A percentile compares a stretch with the other conserved stretches of the same genome.
phyloP scores from a whole-genome alignment of 352 stramenopile genomes.

The Vaucheria bursata region DNA sequence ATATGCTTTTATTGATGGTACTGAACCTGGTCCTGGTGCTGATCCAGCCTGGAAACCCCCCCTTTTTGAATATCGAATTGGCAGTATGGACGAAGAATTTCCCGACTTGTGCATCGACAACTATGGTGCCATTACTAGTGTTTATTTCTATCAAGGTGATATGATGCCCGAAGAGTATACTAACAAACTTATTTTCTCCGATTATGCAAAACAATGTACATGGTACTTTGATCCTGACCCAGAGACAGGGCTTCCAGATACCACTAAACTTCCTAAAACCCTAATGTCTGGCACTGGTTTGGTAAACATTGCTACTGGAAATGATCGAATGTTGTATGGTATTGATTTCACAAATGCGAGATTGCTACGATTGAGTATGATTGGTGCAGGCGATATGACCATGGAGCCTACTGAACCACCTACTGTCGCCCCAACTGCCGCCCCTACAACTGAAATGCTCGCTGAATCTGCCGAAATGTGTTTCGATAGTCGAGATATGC shows the following conservation, averaged over 20 bases:
- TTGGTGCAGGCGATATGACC: not conserved
- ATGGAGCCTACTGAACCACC: not conserved
- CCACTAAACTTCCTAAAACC: not conserved
- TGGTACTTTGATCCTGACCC: not conserved
- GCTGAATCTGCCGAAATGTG: not conserved
- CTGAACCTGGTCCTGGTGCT: too few relatives aligned
- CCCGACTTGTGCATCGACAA: not conserved
- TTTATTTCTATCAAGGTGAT: not conserved
- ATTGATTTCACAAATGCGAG: slow-evolving; percentile 6
- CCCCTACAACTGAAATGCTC: not conserved
- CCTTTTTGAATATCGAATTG: not conserved
- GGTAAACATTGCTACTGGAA: not conserved
- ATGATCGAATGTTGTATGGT: not conserved
- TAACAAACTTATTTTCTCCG: not conserved
- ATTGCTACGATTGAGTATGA: not conserved
- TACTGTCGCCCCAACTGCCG: not conserved
- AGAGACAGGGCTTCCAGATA: not conserved
- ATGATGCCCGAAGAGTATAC: not conserved
- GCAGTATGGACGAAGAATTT: not conserved
- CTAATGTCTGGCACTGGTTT: not conserved
- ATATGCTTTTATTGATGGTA: not conserved
- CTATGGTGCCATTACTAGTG: not conserved
- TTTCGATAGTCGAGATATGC: not conserved
- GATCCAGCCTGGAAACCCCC: not conserved
- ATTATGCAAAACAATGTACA: slow-evolving; percentile 13